Conservation (phyloP, 345 rosid genomes). For the Populus simonii region DNA sequence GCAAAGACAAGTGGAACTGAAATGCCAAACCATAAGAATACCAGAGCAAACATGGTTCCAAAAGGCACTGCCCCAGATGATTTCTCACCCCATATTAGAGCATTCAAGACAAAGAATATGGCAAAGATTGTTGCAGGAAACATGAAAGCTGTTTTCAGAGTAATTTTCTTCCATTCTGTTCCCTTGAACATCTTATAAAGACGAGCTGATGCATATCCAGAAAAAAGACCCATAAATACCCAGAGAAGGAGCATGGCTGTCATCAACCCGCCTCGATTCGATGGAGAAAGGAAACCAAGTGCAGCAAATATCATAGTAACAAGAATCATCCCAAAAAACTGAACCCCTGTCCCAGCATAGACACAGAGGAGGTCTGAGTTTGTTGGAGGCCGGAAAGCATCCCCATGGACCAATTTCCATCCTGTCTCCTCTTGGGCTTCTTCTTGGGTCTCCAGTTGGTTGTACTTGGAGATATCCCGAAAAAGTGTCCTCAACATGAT, state of each 20-base stretch:
- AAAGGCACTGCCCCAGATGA: constrained; percentile 96
- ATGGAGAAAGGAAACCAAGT: constrained; percentile 88
- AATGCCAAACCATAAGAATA: constrained; percentile 85
- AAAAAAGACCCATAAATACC: constrained; percentile 91
- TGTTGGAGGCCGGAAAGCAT: constrained; percentile 80
- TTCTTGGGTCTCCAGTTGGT: constrained; percentile 92
- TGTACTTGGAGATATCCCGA: constrained; percentile 88
- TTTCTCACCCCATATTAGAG: constrained; percentile 87
- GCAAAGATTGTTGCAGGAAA: constrained; percentile 68
- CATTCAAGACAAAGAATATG: constrained; percentile 72
- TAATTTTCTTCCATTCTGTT: constrained; percentile 78
- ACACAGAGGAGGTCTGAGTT: constrained; percentile 75
- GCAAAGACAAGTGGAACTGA: constrained; percentile 82
- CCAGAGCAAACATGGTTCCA: constrained; percentile 88
- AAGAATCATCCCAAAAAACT: constrained; percentile 80
- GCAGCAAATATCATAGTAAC: constrained; percentile 88
- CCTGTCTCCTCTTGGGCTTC: constrained; percentile 93
- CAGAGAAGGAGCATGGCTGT: constrained; percentile 84
- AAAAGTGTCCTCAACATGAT: constrained; percentile 89
- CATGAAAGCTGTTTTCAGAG: constrained; percentile 68
- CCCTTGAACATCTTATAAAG: constrained; percentile 81
- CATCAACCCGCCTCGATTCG: constrained; percentile 90
- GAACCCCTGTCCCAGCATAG: constrained; percentile 88
- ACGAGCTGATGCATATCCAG: constrained; percentile 77
- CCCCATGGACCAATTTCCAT: constrained; percentile 94